Evolutionary conservation across 2,329 filamentous ascomycete species (phyloP).

Genomic region (Fusarium protoensiforme): DNA sequence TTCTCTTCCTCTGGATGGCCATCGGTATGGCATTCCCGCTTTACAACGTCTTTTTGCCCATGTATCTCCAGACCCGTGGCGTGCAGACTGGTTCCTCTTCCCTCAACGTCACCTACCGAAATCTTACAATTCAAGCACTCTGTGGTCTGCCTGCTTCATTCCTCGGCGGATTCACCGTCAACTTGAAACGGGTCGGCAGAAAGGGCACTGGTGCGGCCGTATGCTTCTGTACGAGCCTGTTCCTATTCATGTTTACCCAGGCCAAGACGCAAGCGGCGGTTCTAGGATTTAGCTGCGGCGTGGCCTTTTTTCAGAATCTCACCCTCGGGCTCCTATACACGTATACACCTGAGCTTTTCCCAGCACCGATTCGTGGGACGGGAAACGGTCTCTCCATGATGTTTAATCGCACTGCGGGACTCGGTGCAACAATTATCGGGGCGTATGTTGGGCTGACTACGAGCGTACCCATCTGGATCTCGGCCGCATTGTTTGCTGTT

Average conservation of each 20-base stretch:
- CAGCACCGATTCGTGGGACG: not conserved
- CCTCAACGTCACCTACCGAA: not conserved
- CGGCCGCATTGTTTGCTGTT: not conserved
- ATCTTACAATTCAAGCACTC: not conserved
- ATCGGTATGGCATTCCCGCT: slow-evolving; percentile 67
- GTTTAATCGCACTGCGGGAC: not conserved
- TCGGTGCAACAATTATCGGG: not conserved
- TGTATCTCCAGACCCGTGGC: slow-evolving; percentile 39
- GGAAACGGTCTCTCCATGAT: not conserved
- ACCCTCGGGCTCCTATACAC: not conserved
- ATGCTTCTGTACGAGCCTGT: not conserved
- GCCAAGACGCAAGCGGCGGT: not conserved
- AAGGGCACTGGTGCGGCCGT: not conserved
- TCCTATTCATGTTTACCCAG: not conserved
- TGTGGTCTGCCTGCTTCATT: not conserved
- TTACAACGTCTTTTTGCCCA: slow-evolving; percentile 60
- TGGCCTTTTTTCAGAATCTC: not conserved
- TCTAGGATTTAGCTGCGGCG: not conserved
- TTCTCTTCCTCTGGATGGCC: slow-evolving; percentile 66
- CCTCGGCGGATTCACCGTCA: not conserved
- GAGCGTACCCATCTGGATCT: not conserved
- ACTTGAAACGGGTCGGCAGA: not conserved
- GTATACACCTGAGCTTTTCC: not conserved
- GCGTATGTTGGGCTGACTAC: not conserved
- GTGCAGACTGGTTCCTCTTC: not conserved